These are phyloP conservation scores for Hypoxylon sp. DNA, from an alignment of 2,329 filamentous ascomycete species.

Conservation along the genomic window DNA sequence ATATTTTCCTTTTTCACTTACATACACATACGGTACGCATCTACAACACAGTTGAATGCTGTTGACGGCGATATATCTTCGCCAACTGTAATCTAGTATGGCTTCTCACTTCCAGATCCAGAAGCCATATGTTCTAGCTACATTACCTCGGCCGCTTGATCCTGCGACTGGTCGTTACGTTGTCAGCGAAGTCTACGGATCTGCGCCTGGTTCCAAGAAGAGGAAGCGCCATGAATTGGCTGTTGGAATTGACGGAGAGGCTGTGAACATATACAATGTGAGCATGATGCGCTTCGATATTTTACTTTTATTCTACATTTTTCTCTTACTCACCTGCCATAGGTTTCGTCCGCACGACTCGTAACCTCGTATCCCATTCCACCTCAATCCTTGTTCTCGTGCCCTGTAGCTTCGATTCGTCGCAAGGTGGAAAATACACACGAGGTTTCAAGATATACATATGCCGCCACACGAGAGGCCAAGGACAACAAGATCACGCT, in stretches of 20 bases:
- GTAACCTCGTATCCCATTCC: conserved; percentile 74
- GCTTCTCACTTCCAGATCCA: conserved; percentile 69
- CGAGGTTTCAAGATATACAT: conserved; percentile 66
- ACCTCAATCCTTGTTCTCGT: conserved; percentile 70
- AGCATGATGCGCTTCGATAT: too few relatives aligned
- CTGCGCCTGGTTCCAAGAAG: conserved; percentile 65
- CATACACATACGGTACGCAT: too few relatives aligned
- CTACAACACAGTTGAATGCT: conserved; percentile 1
- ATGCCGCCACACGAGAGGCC: conserved; percentile 63
- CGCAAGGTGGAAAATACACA: conserved; percentile 57
- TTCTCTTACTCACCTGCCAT: conserved; percentile 16
- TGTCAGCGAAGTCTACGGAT: conserved; percentile 68
- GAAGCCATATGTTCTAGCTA: conserved; percentile 69
- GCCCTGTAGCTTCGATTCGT: conserved; percentile 66
- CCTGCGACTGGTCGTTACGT: conserved; percentile 59
- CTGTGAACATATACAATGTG: conserved; percentile 71
- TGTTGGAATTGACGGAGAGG: conserved; percentile 71
- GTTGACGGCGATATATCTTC: background rate
- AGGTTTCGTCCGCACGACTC: conserved; percentile 69
- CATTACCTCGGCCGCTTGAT: conserved; percentile 67
- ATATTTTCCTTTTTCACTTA: too few relatives aligned
- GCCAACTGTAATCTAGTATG: too few relatives aligned
- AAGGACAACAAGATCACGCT: conserved; percentile 62
- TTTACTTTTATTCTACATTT: too few relatives aligned
- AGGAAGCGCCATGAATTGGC: conserved; percentile 70